phyloP scores from a whole-genome alignment of 371 early-diverging fungal genomes.

The Mortierella polycephala region DNA sequence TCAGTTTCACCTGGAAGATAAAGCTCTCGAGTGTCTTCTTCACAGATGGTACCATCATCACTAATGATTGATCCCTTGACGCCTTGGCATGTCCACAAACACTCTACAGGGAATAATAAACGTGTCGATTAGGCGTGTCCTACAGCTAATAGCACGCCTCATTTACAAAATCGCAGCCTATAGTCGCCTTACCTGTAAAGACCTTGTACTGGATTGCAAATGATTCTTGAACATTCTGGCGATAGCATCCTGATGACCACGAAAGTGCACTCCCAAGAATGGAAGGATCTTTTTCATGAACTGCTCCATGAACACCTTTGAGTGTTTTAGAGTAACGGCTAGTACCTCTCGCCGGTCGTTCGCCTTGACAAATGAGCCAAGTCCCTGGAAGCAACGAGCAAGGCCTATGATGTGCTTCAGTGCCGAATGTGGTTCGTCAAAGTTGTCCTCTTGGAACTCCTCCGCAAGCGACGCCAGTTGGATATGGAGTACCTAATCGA shows the following conservation, averaged over 20 bases:
- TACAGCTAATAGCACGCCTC: neutral
- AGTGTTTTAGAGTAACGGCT: slow-evolving; percentile 64
- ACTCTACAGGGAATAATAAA: slow-evolving; percentile 52
- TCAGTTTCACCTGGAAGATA: slow-evolving; percentile 78
- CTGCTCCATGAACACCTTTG: slow-evolving; percentile 70
- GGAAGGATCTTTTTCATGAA: slow-evolving; percentile 74
- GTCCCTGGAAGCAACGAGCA: slow-evolving; percentile 62
- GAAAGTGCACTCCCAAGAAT: slow-evolving; percentile 70
- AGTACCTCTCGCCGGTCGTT: slow-evolving; percentile 62
- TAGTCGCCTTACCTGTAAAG: slow-evolving; percentile 41
- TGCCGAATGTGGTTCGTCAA: slow-evolving; percentile 50
- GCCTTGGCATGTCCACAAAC: slow-evolving; percentile 87
- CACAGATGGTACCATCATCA: slow-evolving; percentile 75
- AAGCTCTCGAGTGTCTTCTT: slow-evolving; percentile 80
- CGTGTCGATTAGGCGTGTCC: neutral
- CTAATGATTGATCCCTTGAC: slow-evolving; percentile 66
- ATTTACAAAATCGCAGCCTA: neutral
- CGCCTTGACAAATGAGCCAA: slow-evolving; percentile 66
- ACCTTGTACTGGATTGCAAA: slow-evolving; percentile 52
- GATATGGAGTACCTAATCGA: slow-evolving; percentile 60
- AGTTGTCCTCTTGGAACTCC: slow-evolving; percentile 53
- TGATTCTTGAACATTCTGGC: slow-evolving; percentile 56
- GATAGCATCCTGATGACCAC: slow-evolving; percentile 62
- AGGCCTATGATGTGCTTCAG: slow-evolving; percentile 57
- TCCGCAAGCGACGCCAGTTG: slow-evolving; percentile 60